A percentile compares a stretch with the other conserved stretches of the same genome.
Conservation (phyloP, 768 basidiomycete species). For the Agaricus blazei region DNA sequence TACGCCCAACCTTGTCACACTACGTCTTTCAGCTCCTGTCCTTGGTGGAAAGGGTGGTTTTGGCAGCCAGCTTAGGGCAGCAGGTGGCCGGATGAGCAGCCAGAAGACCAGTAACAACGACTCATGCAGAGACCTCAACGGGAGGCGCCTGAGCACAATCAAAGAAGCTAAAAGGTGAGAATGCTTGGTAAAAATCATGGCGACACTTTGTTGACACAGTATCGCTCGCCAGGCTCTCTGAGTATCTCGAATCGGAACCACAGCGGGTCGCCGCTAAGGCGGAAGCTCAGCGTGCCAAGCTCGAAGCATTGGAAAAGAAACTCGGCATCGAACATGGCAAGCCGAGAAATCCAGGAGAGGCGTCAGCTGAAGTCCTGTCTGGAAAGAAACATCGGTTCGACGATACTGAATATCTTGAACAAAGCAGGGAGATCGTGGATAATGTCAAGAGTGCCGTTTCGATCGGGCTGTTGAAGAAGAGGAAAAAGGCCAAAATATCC, state of each 20-base stretch:
- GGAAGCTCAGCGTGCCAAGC: conserved; percentile 75
- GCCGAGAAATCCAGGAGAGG: conserved; percentile 19
- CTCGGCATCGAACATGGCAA: conserved; percentile 57
- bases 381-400: conserved; percentile 89
- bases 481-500: conserved; percentile 21
- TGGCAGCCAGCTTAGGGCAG: conserved; percentile 92
- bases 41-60: conserved; percentile 97
- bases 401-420: conserved; percentile 88
- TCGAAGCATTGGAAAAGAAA: conserved; percentile 80
- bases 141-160: conserved; percentile 85
- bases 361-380: conserved; percentile 41
- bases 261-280: conserved; percentile 73
- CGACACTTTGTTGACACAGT: neutral
- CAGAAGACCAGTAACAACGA: conserved; percentile 96
- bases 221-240: conserved; percentile 53
- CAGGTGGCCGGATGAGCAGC: conserved; percentile 95
- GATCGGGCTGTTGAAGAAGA: conserved; percentile 34
- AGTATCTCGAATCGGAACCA: conserved; percentile 82
- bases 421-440: conserved; percentile 87
- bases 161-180: conserved; percentile 93
- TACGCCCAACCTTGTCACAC: conserved; percentile 40
- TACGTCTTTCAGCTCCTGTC: conserved; percentile 71
- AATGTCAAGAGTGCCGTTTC: conserved; percentile 88
- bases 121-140: conserved; percentile 88
- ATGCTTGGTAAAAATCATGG: neutral